A percentile compares a stretch with the other conserved stretches of the same genome.
phyloP scores from a whole-genome alignment of 176 grass and related monocot species.

The Thinopyrum elongatum region DNA sequence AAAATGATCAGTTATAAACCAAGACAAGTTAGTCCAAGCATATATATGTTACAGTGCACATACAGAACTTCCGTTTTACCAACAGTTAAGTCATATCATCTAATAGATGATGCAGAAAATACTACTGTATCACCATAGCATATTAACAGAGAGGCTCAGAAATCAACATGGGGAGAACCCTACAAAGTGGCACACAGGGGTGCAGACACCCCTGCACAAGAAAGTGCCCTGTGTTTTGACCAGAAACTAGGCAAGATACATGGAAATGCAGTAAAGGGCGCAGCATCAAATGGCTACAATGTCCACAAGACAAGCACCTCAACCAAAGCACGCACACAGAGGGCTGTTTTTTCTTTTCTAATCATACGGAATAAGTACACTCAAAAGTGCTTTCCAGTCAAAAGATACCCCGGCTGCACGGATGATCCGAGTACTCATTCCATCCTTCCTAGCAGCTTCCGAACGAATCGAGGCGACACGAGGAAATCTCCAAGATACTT shows the following conservation, averaged over 20 bases:
- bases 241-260: slow-evolving; percentile 29
- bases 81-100: background rate
- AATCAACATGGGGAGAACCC: slow-evolving; percentile 8
- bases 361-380: slow-evolving; percentile 38
- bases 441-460: slow-evolving; percentile 52
- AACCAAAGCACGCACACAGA: slow-evolving; percentile 22
- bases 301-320: slow-evolving; percentile 30
- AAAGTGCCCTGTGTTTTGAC: slow-evolving; percentile 30
- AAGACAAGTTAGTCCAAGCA: background rate
- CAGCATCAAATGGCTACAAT: slow-evolving; percentile 42
- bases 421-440: slow-evolving; percentile 39
- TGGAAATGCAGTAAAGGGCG: slow-evolving; percentile 16
- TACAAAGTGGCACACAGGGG: slow-evolving; percentile 23
- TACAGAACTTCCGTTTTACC: background rate
- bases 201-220: slow-evolving; percentile 23
- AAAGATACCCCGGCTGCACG: slow-evolving; percentile 35
- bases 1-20: slow-evolving; percentile 28
- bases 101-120: background rate
- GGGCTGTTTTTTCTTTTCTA: background rate
- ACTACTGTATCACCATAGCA: background rate
- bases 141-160: slow-evolving; percentile 7
- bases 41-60: background rate
- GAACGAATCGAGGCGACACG: slow-evolving; percentile 19
- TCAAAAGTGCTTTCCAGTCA: slow-evolving; percentile 46
- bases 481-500: slow-evolving; percentile 45